These are phyloP conservation scores for Amanita muscaria DNA, from an alignment of 768 basidiomycete genomes.

Conservation along the genomic window DNA sequence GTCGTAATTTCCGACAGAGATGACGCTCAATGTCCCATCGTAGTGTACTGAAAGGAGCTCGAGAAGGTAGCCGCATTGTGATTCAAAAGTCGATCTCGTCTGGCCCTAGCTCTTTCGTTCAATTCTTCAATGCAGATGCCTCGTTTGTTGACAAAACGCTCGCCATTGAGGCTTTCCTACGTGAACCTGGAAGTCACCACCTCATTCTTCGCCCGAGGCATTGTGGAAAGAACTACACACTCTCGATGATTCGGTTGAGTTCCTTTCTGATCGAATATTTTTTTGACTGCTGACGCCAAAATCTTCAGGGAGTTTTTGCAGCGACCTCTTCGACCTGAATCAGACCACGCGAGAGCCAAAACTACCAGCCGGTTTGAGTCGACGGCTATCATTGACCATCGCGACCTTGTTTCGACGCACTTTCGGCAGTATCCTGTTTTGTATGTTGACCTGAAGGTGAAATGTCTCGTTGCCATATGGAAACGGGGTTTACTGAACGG, in stretches of 20 bases:
- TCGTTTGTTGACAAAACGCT: slow-evolving; percentile 11
- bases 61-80: slow-evolving; percentile 8
- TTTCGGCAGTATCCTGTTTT: slow-evolving; percentile 9
- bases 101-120: slow-evolving; percentile 8
- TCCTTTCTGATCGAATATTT: too few species aligned
- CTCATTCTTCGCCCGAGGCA: slow-evolving; percentile 11
- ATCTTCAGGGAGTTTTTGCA: slow-evolving; percentile 10
- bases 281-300: slow-evolving; percentile 7
- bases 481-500: slow-evolving; percentile 8
- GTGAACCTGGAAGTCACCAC: slow-evolving; percentile 7
- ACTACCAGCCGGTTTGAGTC: slow-evolving; percentile 8
- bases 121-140: slow-evolving; percentile 7
- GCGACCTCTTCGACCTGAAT: slow-evolving; percentile 7
- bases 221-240: slow-evolving; percentile 10
- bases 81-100: slow-evolving; percentile 9
- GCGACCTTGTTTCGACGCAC: slow-evolving; percentile 7
- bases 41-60: slow-evolving; percentile 10
- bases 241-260: slow-evolving; percentile 11
- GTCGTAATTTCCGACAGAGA: too few species aligned
- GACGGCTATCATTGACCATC: slow-evolving; percentile 9
- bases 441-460: slow-evolving; percentile 9
- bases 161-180: slow-evolving; percentile 11
- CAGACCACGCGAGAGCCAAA: slow-evolving; percentile 6
- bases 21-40: too few species aligned
- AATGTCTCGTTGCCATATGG: slow-evolving; percentile 7